These are phyloP conservation scores for Angomonas deanei DNA, from an alignment of 208 protist species.

Conservation along the genomic window DNA sequence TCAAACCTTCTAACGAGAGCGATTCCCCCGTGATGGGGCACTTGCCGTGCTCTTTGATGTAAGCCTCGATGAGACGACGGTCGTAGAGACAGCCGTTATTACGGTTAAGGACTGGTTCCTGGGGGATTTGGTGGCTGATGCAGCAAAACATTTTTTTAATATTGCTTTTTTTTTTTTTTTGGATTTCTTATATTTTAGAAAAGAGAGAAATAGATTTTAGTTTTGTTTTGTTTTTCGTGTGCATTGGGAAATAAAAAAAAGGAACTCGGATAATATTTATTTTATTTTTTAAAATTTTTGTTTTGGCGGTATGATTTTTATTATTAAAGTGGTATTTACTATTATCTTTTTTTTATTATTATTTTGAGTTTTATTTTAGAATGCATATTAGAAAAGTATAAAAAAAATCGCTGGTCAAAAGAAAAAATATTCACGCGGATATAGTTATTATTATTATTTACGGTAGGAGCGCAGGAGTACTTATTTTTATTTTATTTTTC, in stretches of 20 bases:
- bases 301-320: too few species aligned
- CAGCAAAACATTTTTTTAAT: slow-evolving; percentile 64
- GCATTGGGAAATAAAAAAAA: not conserved
- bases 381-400: too few species aligned
- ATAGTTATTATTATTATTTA: too few species aligned
- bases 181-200: not conserved
- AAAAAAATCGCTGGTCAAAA: too few species aligned
- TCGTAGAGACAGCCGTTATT: slow-evolving; percentile 96
- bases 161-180: slow-evolving; percentile 5
- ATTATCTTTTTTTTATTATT: too few species aligned
- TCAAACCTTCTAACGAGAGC: slow-evolving; percentile 84
- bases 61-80: slow-evolving; percentile 91
- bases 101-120: slow-evolving; percentile 94
- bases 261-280: not conserved
- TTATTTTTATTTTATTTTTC: too few species aligned
- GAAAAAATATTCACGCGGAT: too few species aligned
- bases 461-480: too few species aligned
- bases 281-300: too few species aligned
- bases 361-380: too few species aligned
- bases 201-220: too few species aligned
- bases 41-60: slow-evolving; percentile 89
- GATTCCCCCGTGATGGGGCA: slow-evolving; percentile 93
- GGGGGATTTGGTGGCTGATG: slow-evolving; percentile 74
- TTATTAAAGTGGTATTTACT: too few species aligned
- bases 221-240: not conserved